Conservation (phyloP, 148 eudicot species). For the Fagopyrum homotropicum region DNA sequence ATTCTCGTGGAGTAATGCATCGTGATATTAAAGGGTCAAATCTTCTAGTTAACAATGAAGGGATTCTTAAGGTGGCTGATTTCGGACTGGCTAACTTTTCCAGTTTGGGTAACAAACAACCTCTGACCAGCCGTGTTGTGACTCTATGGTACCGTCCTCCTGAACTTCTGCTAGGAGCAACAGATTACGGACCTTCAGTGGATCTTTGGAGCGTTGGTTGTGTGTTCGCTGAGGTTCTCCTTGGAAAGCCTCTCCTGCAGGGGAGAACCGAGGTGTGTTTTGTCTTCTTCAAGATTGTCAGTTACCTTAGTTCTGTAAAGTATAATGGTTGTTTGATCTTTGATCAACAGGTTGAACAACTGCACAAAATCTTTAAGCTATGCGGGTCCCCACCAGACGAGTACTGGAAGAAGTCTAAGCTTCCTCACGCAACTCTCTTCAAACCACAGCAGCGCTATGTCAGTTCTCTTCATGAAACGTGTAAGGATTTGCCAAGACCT, state of each 20-base stretch:
- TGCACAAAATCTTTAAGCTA: slow-evolving; percentile 89
- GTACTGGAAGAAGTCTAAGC: slow-evolving; percentile 82
- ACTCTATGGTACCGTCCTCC: slow-evolving; percentile 98
- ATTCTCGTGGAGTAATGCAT: slow-evolving; percentile 86
- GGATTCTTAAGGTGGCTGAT: slow-evolving; percentile 83
- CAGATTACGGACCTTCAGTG: slow-evolving; percentile 72
- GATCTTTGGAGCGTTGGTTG: slow-evolving; percentile 98
- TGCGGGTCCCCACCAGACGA: slow-evolving; percentile 93
- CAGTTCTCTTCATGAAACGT: slow-evolving; percentile 55
- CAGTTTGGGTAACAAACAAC: slow-evolving; percentile 41
- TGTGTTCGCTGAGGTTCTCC: slow-evolving; percentile 77
- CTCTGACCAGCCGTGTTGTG: slow-evolving; percentile 79
- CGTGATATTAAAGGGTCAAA: slow-evolving; percentile 89
- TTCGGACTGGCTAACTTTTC: slow-evolving; percentile 86
- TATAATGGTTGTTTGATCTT: not conserved
- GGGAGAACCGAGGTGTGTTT: slow-evolving; percentile 90
- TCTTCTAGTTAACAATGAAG: slow-evolving; percentile 79
- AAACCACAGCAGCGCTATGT: slow-evolving; percentile 80
- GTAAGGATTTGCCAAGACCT: slow-evolving; percentile 51
- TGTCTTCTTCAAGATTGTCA: not conserved
- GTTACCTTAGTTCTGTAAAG: not conserved
- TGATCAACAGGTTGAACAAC: slow-evolving; percentile 65
- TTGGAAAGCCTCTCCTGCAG: slow-evolving; percentile 71
- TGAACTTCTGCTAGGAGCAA: slow-evolving; percentile 78
- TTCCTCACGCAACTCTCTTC: slow-evolving; percentile 82